Evolutionary conservation across 495 filamentous ascomycete genomes (phyloP).

Genomic region (Annulohypoxylon stygium): DNA sequence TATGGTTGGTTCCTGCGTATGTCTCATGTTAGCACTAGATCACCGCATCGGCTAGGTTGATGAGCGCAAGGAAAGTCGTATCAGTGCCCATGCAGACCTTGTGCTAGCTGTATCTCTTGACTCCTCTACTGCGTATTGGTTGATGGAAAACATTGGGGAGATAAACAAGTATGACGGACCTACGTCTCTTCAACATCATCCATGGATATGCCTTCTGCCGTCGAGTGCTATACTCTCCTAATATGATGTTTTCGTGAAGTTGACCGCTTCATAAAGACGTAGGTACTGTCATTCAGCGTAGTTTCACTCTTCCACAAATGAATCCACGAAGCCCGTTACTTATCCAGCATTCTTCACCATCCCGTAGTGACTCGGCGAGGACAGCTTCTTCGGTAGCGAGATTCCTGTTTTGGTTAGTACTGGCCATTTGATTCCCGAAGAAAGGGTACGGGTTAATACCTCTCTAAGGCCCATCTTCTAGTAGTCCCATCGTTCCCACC

Average conservation of each 20-base stretch:
- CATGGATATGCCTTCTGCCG: neutral
- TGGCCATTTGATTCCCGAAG: neutral
- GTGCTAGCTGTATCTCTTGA: neutral
- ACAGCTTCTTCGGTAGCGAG: constrained; percentile 75
- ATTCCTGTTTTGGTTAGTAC: constrained; percentile 49
- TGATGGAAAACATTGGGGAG: neutral
- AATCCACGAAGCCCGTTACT: constrained; percentile 91
- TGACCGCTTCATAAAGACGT: neutral
- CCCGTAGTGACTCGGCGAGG: constrained; percentile 64
- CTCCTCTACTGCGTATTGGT: neutral
- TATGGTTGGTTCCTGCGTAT: neutral
- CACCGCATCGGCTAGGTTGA: neutral
- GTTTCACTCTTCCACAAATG: constrained; percentile 57
- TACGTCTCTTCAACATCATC: neutral
- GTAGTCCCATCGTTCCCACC: constrained; percentile 88
- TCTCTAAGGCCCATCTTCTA: constrained; percentile 81
- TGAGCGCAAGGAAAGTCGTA: neutral
- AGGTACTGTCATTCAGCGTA: neutral
- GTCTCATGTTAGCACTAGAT: neutral
- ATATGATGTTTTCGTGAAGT: neutral
- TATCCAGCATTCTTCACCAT: constrained; percentile 84
- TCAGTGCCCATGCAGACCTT: neutral
- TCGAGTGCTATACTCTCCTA: neutral
- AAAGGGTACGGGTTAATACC: constrained; percentile 43
- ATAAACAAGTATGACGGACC: neutral